These are phyloP conservation scores for sweet orange (Citrus sinensis) DNA, from an alignment of 345 rosid species.

Conservation along the genomic window DNA sequence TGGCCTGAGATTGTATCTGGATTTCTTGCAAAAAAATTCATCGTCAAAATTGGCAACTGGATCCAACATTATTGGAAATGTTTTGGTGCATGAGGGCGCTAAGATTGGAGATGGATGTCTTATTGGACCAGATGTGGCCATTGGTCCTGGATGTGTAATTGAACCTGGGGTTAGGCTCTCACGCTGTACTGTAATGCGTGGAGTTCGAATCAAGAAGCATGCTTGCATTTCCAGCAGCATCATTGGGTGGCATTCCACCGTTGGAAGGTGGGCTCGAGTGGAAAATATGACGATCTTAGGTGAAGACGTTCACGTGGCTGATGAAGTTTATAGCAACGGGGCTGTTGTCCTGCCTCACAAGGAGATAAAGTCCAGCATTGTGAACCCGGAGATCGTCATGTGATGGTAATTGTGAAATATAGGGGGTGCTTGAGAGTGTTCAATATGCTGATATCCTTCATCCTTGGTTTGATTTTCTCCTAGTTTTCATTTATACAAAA, in stretches of 20 bases:
- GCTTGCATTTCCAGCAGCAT: constrained; percentile 74
- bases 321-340: constrained; percentile 77
- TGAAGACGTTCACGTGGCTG: constrained; percentile 68
- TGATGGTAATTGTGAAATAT: constrained; percentile 17
- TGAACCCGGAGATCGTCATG: constrained; percentile 77
- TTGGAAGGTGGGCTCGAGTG: constrained; percentile 76
- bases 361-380: constrained; percentile 72
- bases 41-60: constrained; percentile 49
- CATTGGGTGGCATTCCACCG: constrained; percentile 79
- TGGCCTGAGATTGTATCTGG: constrained; percentile 69
- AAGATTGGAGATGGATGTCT: constrained; percentile 71
- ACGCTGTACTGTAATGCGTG: constrained; percentile 68
- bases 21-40: constrained; percentile 46
- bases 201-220: constrained; percentile 72
- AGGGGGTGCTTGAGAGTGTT: background rate
- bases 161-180: constrained; percentile 79
- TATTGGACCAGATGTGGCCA: constrained; percentile 77
- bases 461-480: background rate
- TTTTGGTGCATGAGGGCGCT: constrained; percentile 67
- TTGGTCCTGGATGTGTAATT: constrained; percentile 70
- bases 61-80: constrained; percentile 54
- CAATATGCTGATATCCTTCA: background rate
- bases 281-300: constrained; percentile 80
- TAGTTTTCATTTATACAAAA: background rate
- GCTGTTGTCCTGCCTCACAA: constrained; percentile 74